Conservation (phyloP, 2,329 filamentous ascomycete species). For the Pseudogymnoascus sp. region DNA sequence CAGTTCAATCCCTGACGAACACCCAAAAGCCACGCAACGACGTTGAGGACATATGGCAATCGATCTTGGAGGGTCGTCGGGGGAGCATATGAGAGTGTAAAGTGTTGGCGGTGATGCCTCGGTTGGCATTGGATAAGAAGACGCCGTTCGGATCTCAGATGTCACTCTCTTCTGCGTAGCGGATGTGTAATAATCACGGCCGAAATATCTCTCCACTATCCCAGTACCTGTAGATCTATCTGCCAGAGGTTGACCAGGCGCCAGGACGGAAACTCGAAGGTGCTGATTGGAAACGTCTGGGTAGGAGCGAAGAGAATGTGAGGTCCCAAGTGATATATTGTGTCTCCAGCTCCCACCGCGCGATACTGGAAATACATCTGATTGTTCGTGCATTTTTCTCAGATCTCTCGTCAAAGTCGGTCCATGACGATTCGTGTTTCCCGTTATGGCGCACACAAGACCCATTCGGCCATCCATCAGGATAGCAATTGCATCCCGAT, state of each 20-base stretch:
- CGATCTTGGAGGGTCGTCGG: conserved; percentile 55
- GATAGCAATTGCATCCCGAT: conserved; percentile 47
- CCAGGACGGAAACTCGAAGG: neutral
- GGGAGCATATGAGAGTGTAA: conserved; percentile 46
- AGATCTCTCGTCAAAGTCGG: neutral
- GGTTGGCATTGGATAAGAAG: conserved; percentile 21
- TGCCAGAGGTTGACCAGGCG: neutral
- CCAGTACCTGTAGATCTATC: neutral
- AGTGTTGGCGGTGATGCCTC: conserved; percentile 29
- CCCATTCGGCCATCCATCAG: conserved; percentile 53
- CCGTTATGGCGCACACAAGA: conserved; percentile 48
- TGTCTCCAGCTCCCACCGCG: neutral
- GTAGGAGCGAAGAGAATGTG: neutral
- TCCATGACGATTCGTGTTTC: conserved; percentile 18
- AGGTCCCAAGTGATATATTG: neutral
- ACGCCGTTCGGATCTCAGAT: neutral
- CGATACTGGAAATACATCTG: neutral
- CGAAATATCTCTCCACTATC: neutral
- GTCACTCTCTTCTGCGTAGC: neutral
- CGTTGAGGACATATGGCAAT: conserved; percentile 58
- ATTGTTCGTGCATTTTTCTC: conserved; percentile 1
- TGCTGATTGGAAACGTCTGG: neutral
- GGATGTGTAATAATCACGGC: neutral
- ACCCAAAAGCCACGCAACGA: conserved; percentile 58
- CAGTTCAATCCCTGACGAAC: conserved; percentile 52